Evolutionary conservation across 2,329 filamentous ascomycete genomes (phyloP).

Genomic region (Aspergillus thermomutatus): DNA sequence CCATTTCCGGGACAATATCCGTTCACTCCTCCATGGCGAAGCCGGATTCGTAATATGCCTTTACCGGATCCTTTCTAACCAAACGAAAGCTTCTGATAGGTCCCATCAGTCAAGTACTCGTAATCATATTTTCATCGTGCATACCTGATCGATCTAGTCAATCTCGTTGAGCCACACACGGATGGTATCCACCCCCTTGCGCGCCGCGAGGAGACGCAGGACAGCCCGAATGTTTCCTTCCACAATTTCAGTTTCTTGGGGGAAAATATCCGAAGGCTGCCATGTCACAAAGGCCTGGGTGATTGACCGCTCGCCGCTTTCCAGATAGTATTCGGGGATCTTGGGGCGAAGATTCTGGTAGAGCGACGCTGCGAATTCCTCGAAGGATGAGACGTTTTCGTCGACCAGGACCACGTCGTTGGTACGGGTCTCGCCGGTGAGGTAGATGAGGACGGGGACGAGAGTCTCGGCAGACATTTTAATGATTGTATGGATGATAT

Average conservation of each 20-base stretch:
- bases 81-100: too few relatives aligned
- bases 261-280: background rate
- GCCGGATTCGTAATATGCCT: too few relatives aligned
- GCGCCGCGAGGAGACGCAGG: background rate
- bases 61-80: background rate
- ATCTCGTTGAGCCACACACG: slow-evolving; percentile 4
- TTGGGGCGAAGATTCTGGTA: background rate
- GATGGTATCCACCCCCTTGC: background rate
- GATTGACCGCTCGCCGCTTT: background rate
- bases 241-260: background rate
- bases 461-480: background rate
- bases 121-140: background rate
- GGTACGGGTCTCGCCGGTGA: background rate
- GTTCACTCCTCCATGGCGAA: background rate
- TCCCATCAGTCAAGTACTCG: background rate
- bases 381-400: background rate
- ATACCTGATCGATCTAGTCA: background rate
- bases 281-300: slow-evolving; percentile 1
- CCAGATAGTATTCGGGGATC: slow-evolving; percentile 4
- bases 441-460: slow-evolving; percentile 1
- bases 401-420: background rate
- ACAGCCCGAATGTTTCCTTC: background rate
- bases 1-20: too few relatives aligned
- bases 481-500: background rate
- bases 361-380: background rate